These are phyloP conservation scores for Lactarius indigo DNA, from an alignment of 768 basidiomycete genomes.

Conservation along the genomic window DNA sequence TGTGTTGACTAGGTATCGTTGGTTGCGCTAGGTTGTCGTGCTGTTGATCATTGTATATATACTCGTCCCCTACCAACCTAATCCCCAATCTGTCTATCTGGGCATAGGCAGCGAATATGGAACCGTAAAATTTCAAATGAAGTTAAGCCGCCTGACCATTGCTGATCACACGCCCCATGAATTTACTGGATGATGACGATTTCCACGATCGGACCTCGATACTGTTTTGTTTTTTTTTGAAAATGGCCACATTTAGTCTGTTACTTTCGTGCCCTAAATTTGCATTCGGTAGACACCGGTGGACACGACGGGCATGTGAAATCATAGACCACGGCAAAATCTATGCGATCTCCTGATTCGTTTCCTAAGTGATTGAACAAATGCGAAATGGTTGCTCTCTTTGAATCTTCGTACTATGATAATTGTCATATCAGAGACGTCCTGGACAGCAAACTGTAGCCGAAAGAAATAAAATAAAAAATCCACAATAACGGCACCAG, in stretches of 20 bases:
- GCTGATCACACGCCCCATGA: neutral
- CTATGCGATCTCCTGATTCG: neutral
- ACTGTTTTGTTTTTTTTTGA: too few species aligned
- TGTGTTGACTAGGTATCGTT: slow-evolving; percentile 9
- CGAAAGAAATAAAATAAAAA: neutral
- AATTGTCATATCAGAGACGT: neutral
- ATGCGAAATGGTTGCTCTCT: slow-evolving; percentile 3
- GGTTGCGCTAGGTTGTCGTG: slow-evolving; percentile 8
- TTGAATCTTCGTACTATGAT: slow-evolving; percentile 1
- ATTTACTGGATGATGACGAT: neutral
- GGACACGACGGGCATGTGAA: neutral
- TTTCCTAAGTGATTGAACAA: slow-evolving; percentile 12
- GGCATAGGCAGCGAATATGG: neutral
- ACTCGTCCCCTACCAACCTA: neutral
- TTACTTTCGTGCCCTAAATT: neutral
- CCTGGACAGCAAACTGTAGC: neutral
- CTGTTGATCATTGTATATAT: slow-evolving; percentile 6
- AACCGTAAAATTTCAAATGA: neutral
- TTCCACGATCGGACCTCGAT: neutral
- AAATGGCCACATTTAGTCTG: neutral
- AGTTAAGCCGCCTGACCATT: neutral
- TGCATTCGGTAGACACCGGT: too few species aligned
- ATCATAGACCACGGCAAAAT: too few species aligned
- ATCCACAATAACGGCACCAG: neutral
- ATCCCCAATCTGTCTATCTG: neutral